Conservation (phyloP, 2,329 filamentous ascomycete species). For the Exophiala lecanii-corni region DNA sequence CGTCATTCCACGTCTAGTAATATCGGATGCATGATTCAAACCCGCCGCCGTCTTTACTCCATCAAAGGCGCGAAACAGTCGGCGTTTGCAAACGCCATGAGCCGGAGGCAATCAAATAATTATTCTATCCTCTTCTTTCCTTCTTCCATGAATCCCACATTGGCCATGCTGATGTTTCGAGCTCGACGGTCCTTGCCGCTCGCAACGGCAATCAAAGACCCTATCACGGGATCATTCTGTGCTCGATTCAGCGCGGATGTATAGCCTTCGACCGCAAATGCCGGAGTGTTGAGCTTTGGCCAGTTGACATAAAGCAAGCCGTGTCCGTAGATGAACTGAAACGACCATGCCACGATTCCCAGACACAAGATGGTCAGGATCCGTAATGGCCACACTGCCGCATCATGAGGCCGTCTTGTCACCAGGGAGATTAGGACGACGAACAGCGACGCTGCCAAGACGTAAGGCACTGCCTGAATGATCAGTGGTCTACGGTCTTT, state of each 20-base stretch:
- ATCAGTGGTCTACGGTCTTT: slow-evolving; percentile 78
- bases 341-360: slow-evolving; percentile 63
- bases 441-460: slow-evolving; percentile 80
- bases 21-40: too few species aligned
- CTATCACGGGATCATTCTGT: slow-evolving; percentile 75
- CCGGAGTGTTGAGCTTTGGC: slow-evolving; percentile 89
- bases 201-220: slow-evolving; percentile 58
- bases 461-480: slow-evolving; percentile 89
- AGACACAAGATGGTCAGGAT: slow-evolving; percentile 78
- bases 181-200: slow-evolving; percentile 58
- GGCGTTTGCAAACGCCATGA: too few species aligned
- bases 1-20: too few species aligned
- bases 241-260: slow-evolving; percentile 80
- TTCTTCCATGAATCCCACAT: slow-evolving; percentile 83
- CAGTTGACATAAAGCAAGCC: slow-evolving; percentile 98
- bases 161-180: slow-evolving; percentile 74
- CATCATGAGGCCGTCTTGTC: slow-evolving; percentile 65
- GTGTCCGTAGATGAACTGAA: slow-evolving; percentile 73
- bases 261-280: slow-evolving; percentile 82
- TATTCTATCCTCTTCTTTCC: slow-evolving; percentile 95
- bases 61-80: too few species aligned
- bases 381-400: slow-evolving; percentile 74
- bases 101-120: too few species aligned
- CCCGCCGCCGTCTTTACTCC: too few species aligned
- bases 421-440: slow-evolving; percentile 71